A percentile compares a stretch with the other conserved stretches of the same genome.
These are phyloP conservation scores for Tricholoma flavovirens DNA, from an alignment of 768 basidiomycete genomes.

Conservation along the genomic window DNA sequence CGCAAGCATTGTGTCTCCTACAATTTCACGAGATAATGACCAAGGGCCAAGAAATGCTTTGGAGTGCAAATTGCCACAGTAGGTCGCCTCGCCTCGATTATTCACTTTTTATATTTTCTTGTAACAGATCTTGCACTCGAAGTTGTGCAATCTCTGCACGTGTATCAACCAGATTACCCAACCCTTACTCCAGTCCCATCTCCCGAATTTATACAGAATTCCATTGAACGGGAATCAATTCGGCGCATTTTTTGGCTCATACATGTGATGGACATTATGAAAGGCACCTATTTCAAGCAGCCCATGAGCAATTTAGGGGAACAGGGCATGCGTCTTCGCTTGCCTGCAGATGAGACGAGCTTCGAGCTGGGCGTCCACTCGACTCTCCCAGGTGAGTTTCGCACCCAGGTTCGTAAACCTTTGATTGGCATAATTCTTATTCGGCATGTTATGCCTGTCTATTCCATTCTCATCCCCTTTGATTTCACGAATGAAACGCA, in stretches of 20 bases:
- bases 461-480: conserved; percentile 1
- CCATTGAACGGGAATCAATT: conserved; percentile 72
- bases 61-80: conserved; percentile 49
- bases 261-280: conserved; percentile 51
- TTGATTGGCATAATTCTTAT: not conserved
- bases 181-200: conserved; percentile 54
- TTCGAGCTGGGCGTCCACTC: conserved; percentile 69
- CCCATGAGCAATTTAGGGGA: conserved; percentile 34
- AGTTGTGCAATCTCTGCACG: conserved; percentile 61
- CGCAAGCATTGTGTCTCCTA: conserved; percentile 70
- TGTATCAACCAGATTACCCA: conserved; percentile 58
- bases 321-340: conserved; percentile 50
- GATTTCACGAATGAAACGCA: not conserved
- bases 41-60: conserved; percentile 31
- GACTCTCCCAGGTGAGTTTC: conserved; percentile 42
- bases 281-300: conserved; percentile 41
- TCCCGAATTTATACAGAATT: conserved; percentile 52
- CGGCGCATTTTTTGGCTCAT: conserved; percentile 81
- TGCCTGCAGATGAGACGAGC: conserved; percentile 78
- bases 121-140: conserved; percentile 56
- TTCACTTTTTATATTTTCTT: conserved; percentile 15
- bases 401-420: conserved; percentile 4
- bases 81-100: conserved; percentile 15
- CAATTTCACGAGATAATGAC: conserved; percentile 59
- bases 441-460: not conserved